Percentiles rank a stretch among this genome's conserved stretches.
Evolutionary conservation across 306 rosid genomes (phyloP).

Genomic region (Castanospermum australe): DNA sequence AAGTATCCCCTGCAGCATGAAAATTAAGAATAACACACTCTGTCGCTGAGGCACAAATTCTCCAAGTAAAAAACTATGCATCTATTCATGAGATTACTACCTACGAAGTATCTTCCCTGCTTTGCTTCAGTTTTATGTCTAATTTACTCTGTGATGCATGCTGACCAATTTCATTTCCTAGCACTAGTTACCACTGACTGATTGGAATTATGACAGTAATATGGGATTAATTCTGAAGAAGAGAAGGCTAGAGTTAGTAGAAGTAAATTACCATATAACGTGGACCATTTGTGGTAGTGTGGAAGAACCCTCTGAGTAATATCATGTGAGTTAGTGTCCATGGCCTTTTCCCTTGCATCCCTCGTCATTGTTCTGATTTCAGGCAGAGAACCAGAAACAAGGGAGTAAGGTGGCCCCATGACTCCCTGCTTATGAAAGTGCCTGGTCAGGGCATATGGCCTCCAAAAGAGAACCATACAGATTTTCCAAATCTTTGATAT

Average conservation of each 20-base stretch:
- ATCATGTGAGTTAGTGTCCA: conserved; percentile 26
- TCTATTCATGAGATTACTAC: too few relatives aligned
- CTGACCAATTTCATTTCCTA: background rate
- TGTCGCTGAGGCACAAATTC: background rate
- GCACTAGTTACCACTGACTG: background rate
- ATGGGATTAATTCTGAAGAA: too few relatives aligned
- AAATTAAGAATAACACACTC: background rate
- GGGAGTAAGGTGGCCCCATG: conserved; percentile 28
- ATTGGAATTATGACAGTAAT: too few relatives aligned
- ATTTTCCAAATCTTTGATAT: conserved; percentile 7
- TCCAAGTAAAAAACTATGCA: background rate
- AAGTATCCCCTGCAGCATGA: conserved; percentile 33
- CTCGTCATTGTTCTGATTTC: background rate
- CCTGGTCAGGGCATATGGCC: conserved; percentile 25
- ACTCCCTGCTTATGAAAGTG: conserved; percentile 30
- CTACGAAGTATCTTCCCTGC: background rate
- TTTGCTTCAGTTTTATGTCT: background rate
- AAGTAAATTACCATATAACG: conserved; percentile 21
- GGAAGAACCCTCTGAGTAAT: conserved; percentile 28
- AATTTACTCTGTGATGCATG: background rate
- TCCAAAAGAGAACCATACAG: conserved; percentile 25
- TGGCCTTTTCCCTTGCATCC: background rate
- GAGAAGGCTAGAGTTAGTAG: background rate
- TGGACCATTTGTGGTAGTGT: conserved; percentile 35
- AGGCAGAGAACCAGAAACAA: conserved; percentile 25